Conservation (phyloP, 768 basidiomycete species). For the Botryobasidium botryosum region DNA sequence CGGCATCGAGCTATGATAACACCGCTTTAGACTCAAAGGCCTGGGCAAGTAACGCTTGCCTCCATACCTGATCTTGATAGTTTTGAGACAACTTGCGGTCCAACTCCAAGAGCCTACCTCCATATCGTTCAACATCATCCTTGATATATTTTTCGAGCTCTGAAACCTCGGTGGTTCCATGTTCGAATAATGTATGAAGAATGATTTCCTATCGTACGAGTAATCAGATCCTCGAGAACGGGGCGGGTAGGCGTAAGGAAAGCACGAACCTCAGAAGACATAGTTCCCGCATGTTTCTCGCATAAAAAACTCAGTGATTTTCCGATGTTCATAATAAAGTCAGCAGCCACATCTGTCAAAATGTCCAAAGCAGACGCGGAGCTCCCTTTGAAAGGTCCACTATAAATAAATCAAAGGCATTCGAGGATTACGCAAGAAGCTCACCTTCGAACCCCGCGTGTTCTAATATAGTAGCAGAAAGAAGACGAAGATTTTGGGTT, state of each 20-base stretch:
- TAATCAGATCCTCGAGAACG: neutral
- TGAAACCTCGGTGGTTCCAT: conserved; percentile 57
- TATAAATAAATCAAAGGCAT: neutral
- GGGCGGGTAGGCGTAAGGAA: neutral
- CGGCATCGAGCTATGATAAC: conserved; percentile 10
- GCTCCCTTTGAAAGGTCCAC: conserved; percentile 32
- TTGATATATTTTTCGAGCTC: conserved; percentile 76
- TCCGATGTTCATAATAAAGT: conserved; percentile 76
- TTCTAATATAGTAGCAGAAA: conserved; percentile 42
- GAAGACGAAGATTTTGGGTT: neutral
- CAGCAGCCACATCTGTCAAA: conserved; percentile 54
- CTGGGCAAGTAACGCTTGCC: conserved; percentile 16
- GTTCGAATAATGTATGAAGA: conserved; percentile 79
- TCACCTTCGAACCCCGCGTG: conserved; percentile 85
- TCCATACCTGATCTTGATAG: conserved; percentile 61
- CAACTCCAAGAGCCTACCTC: conserved; percentile 53
- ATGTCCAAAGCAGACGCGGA: conserved; percentile 66
- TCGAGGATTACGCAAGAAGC: conserved; percentile 15
- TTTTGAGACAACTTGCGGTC: conserved; percentile 76
- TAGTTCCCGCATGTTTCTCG: conserved; percentile 62
- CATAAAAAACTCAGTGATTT: conserved; percentile 64
- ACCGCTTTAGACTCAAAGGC: conserved; percentile 21
- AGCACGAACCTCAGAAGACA: conserved; percentile 64
- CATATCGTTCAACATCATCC: conserved; percentile 77
- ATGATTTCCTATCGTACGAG: conserved; percentile 69